Evolutionary conservation across 2,329 filamentous ascomycete species (phyloP).

Genomic region (Penicillium sp.): DNA sequence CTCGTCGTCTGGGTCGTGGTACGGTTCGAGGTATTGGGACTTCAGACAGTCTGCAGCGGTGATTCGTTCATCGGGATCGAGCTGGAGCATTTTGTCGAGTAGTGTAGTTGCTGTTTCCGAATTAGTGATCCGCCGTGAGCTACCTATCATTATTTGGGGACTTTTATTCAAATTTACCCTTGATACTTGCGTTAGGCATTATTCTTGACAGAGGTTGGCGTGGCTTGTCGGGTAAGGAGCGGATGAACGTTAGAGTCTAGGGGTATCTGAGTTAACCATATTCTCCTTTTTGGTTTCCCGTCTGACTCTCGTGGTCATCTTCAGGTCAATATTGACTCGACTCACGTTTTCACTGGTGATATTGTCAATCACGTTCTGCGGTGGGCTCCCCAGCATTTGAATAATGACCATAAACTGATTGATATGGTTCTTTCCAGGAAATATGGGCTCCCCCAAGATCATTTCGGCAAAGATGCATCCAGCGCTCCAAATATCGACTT

Average conservation of each 20-base stretch:
- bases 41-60: slow-evolving; percentile 81
- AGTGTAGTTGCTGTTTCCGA: slow-evolving; percentile 81
- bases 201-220: slow-evolving; percentile 82
- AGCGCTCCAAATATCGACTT: slow-evolving; percentile 99
- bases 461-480: slow-evolving; percentile 99
- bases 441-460: slow-evolving; percentile 95
- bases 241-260: slow-evolving; percentile 92
- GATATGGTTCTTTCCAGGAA: slow-evolving; percentile 98
- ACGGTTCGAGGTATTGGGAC: slow-evolving; percentile 91
- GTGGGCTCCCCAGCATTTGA: slow-evolving; percentile 92
- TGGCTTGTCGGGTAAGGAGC: slow-evolving; percentile 91
- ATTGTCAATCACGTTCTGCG: slow-evolving; percentile 95
- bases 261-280: slow-evolving; percentile 4
- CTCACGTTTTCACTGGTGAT: slow-evolving; percentile 96
- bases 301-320: too few species aligned
- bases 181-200: slow-evolving; percentile 89
- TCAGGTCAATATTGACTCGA: too few species aligned
- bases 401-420: slow-evolving; percentile 99
- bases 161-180: slow-evolving; percentile 59
- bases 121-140: too few species aligned
- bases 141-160: too few species aligned
- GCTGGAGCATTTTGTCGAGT: slow-evolving; percentile 94
- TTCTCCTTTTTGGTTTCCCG: background rate
- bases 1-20: slow-evolving; percentile 96
- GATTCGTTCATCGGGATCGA: slow-evolving; percentile 91